These are phyloP conservation scores for Malassezia sp. DNA, from an alignment of 1,284 basidiomycete genomes.

Conservation along the genomic window DNA sequence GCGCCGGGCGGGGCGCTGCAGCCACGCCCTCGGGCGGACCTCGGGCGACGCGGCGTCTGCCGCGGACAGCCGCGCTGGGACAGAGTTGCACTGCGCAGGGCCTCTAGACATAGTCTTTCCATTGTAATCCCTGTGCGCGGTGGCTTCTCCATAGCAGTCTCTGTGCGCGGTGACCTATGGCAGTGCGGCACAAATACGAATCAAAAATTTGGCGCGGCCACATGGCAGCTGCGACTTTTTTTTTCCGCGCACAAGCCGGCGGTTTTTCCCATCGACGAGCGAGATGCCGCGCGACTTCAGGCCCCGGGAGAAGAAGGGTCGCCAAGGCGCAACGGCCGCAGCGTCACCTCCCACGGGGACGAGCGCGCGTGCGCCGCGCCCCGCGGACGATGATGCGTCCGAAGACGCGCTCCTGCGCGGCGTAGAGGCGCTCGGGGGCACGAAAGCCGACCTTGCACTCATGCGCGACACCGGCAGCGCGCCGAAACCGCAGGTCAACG, in stretches of 20 bases:
- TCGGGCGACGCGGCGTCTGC: too few relatives aligned
- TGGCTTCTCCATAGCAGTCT: too few relatives aligned
- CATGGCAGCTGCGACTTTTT: neutral
- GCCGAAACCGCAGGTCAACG: neutral
- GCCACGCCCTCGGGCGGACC: too few relatives aligned
- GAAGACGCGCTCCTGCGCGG: conserved; percentile 10
- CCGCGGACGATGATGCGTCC: conserved; percentile 12
- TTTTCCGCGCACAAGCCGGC: conserved; percentile 8
- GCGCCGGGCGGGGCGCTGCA: too few relatives aligned
- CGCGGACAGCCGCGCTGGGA: too few relatives aligned
- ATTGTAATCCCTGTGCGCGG: too few relatives aligned
- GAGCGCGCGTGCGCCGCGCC: neutral
- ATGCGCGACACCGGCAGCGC: conserved; percentile 7
- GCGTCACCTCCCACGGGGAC: neutral
- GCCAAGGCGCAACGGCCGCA: neutral
- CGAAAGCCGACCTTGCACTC: conserved; percentile 8
- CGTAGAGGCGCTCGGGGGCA: conserved; percentile 11
- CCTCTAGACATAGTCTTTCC: too few relatives aligned
- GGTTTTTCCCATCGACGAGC: conserved; percentile 4
- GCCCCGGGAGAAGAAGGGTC: conserved; percentile 22
- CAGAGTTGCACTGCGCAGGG: too few relatives aligned
- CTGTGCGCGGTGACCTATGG: too few relatives aligned
- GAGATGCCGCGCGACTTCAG: conserved; percentile 32
- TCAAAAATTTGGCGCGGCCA: neutral
- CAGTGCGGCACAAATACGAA: too few relatives aligned